Evolutionary conservation across 2,329 filamentous ascomycete genomes (phyloP), one percentile per base, ranked within the genome.

Genomic region (Didymella pinodella): DNA sequence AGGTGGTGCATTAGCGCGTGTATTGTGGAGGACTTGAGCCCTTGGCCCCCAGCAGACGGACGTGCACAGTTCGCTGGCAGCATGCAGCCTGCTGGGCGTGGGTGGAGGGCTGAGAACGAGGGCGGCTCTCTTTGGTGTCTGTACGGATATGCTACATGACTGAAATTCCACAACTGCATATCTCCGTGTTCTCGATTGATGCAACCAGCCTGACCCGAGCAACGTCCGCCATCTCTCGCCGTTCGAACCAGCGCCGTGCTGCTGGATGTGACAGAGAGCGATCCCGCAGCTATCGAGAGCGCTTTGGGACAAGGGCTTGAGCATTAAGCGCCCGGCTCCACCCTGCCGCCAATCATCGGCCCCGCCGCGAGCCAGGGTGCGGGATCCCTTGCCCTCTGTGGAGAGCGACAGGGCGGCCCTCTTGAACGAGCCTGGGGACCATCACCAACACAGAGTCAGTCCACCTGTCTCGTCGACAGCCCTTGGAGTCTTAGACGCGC

Each of bases 201-300:
- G 12, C n/a, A 20, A 4, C 25, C 26, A 28, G 5, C 12, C 45
- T 29, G 51, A 38, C 29, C 38, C 51, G 18, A 49, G 57, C 50
- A 36, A n/a, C 10, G 41, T 34, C 25, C 20, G 38, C 51, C 52
- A 18, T 55, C 32, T 55, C 32, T 55, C 48, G 57, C 51, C 52
- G 57, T 47, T 44, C 52, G 52, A 55, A 52, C 57, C 57, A 60
- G 57, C 48, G 52, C 43, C 57, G 31, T 51, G 48, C 43, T 40
- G 51, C 57, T 60, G 57, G 57, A 60, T 59, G 57, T 59, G 57
- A 59, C 38, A 41, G 54, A 20, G 41, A 48, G 51, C 51, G 57
- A 59, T 59, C 57, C 51, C 57, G 57, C 57, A 59, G 45, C 51
- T 51, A 44, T 28, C 43, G 47, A 25, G 44, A 11, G 52, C 22